Percentiles rank a stretch among this genome's conserved stretches.
Evolutionary conservation across 1,284 basidiomycete species (phyloP).

Genomic region (Cutaneotrichosporon sp.): DNA sequence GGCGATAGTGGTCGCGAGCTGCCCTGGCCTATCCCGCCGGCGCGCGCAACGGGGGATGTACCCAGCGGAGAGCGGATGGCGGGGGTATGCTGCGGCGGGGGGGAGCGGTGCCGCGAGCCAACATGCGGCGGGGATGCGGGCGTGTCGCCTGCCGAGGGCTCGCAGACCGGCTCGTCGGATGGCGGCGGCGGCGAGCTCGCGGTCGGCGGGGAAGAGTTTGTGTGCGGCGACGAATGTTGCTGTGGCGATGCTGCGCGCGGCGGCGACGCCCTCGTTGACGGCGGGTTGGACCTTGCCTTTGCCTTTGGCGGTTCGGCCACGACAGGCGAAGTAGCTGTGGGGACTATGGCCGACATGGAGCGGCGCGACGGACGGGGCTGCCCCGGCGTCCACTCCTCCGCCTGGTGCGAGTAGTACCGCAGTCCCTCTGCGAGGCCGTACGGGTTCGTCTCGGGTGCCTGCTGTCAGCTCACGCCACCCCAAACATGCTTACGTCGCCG

Average conservation of each 20-base stretch:
- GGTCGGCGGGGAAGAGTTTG: too few species aligned
- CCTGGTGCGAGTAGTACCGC: slow-evolving; percentile 87
- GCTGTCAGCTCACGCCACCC: slow-evolving; percentile 38
- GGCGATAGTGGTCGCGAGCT: not conserved
- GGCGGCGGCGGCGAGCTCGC: too few species aligned
- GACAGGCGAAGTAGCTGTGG: not conserved
- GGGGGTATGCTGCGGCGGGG: not conserved
- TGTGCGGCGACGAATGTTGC: too few species aligned
- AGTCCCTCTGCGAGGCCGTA: slow-evolving; percentile 74
- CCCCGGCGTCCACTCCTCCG: slow-evolving; percentile 76
- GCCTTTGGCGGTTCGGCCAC: not conserved
- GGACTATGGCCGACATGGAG: slow-evolving; percentile 2
- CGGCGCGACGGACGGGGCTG: not conserved
- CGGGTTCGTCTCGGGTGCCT: slow-evolving; percentile 49
- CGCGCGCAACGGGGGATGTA: not conserved
- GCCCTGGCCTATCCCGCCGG: not conserved
- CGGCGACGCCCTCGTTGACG: not conserved
- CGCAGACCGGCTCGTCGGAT: not conserved
- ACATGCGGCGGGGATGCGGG: not conserved
- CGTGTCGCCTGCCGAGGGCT: not conserved
- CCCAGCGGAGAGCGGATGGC: too few species aligned
- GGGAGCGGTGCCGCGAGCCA: not conserved
- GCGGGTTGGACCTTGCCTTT: too few species aligned
- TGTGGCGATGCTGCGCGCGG: not conserved
- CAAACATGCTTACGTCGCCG: slow-evolving; percentile 56